phyloP scores from a whole-genome alignment of 169 alveolate species.

The Plasmodium cynomolgi region DNA sequence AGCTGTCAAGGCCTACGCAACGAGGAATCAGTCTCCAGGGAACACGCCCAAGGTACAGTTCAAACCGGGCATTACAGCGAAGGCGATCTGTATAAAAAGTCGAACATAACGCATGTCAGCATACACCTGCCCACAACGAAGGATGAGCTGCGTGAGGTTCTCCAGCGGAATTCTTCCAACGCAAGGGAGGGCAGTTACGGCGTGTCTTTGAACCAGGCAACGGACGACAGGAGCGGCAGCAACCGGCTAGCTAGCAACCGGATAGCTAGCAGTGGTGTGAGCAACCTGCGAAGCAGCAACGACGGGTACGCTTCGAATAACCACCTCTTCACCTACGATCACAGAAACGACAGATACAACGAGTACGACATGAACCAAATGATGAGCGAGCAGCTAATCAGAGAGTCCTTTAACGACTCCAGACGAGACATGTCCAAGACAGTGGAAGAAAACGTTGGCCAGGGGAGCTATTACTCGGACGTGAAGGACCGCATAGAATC shows the following conservation, averaged over 20 bases:
- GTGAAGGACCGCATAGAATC: conserved; percentile 12
- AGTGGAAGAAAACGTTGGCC: neutral
- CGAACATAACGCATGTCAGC: conserved; percentile 29
- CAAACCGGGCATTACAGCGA: conserved; percentile 33
- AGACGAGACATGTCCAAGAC: neutral
- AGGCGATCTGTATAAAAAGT: conserved; percentile 1
- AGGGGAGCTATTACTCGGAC: neutral
- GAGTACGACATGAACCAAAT: conserved; percentile 1
- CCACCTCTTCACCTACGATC: neutral
- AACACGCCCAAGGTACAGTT: neutral
- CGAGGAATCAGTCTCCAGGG: neutral
- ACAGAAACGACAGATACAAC: neutral
- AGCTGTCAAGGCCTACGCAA: neutral
- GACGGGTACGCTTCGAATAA: neutral
- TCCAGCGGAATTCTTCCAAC: conserved; percentile 8
- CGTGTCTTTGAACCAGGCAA: neutral
- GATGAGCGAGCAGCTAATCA: conserved; percentile 5
- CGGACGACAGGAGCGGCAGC: neutral
- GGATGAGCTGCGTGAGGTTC: neutral
- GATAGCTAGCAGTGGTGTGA: neutral
- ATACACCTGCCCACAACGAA: conserved; percentile 36
- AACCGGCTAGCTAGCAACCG: neutral
- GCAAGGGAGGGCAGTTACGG: neutral
- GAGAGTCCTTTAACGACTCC: conserved; percentile 18
- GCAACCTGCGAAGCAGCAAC: neutral